These are phyloP conservation scores for Colletotrichum tropicicola DNA, from an alignment of 2,329 filamentous ascomycete genomes.

Conservation along the genomic window DNA sequence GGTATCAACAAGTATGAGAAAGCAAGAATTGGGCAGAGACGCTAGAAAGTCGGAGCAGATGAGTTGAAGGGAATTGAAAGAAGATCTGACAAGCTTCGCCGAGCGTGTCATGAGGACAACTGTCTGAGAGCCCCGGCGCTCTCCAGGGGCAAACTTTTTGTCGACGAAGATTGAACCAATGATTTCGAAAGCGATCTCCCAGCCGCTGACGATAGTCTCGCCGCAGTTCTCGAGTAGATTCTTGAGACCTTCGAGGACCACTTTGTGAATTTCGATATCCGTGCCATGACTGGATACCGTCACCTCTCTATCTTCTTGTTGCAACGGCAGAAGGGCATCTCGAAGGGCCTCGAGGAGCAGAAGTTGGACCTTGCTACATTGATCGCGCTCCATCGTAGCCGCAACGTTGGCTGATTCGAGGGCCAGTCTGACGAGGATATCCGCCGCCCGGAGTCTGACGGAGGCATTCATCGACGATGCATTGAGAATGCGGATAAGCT, in stretches of 20 bases:
- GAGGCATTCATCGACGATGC: slow-evolving; percentile 57
- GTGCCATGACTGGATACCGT: slow-evolving; percentile 68
- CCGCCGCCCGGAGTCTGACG: slow-evolving; percentile 68
- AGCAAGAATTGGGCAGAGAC: slow-evolving; percentile 75
- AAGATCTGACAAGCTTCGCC: slow-evolving; percentile 80
- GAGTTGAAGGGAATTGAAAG: slow-evolving; percentile 89
- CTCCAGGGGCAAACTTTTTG: slow-evolving; percentile 44
- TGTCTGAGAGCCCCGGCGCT: slow-evolving; percentile 38
- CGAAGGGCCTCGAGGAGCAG: slow-evolving; percentile 75
- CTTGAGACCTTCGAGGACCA: slow-evolving; percentile 82
- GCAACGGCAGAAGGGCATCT: slow-evolving; percentile 67
- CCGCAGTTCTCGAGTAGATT: slow-evolving; percentile 88
- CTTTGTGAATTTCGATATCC: slow-evolving; percentile 82
- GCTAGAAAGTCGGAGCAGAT: slow-evolving; percentile 94
- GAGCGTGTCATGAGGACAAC: slow-evolving; percentile 65
- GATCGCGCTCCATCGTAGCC: slow-evolving; percentile 57
- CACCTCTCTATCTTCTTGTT: slow-evolving; percentile 58
- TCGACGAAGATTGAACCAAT: slow-evolving; percentile 81
- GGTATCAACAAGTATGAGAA: slow-evolving; percentile 82
- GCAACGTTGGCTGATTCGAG: slow-evolving; percentile 67
- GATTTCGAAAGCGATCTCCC: slow-evolving; percentile 86
- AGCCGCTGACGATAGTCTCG: slow-evolving; percentile 83
- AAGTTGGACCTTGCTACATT: slow-evolving; percentile 72
- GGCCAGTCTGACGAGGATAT: slow-evolving; percentile 68
- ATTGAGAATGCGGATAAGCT: slow-evolving; percentile 61